Evolutionary conservation across 2,329 filamentous ascomycete species (phyloP).

Genomic region (Ceratocystis eucalypticola): DNA sequence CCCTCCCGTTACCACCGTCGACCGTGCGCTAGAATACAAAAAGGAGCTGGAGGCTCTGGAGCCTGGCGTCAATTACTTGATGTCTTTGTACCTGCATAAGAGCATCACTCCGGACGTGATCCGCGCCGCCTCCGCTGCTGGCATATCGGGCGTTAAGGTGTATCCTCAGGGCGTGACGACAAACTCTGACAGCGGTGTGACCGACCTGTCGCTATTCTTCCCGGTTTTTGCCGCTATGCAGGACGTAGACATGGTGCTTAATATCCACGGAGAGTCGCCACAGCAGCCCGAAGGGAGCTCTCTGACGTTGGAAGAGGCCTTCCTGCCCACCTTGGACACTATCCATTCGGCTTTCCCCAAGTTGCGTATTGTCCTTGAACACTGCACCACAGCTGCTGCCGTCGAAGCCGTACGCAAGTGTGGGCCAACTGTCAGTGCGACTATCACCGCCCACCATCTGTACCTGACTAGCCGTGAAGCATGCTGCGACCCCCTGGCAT

Average conservation of each 20-base stretch:
- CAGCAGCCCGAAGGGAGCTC: conserved; percentile 31
- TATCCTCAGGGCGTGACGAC: conserved; percentile 53
- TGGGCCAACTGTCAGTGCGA: conserved; percentile 61
- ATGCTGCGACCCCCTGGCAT: conserved; percentile 44
- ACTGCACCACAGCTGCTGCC: conserved; percentile 75
- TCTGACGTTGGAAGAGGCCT: conserved; percentile 38
- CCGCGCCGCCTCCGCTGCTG: conserved; percentile 55
- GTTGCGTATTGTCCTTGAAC: conserved; percentile 60
- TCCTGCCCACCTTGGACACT: conserved; percentile 64
- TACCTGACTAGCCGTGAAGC: conserved; percentile 64
- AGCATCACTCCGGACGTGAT: conserved; percentile 56
- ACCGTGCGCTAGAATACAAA: conserved; percentile 50
- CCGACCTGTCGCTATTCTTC: conserved; percentile 57
- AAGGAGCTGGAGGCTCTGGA: conserved; percentile 45
- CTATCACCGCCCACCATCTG: conserved; percentile 78
- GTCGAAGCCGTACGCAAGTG: conserved; percentile 64
- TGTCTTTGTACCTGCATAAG: conserved; percentile 56
- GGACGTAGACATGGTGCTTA: conserved; percentile 42
- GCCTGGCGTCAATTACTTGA: conserved; percentile 52
- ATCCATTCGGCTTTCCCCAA: conserved; percentile 65
- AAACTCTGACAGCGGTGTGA: conserved; percentile 55
- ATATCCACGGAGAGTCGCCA: conserved; percentile 82
- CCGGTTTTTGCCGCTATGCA: conserved; percentile 75
- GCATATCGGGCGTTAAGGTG: conserved; percentile 58
- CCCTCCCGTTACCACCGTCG: conserved; percentile 48